phyloP scores from a whole-genome alignment of 1,139 yeast genomes.

The Kodamaea sp. region DNA sequence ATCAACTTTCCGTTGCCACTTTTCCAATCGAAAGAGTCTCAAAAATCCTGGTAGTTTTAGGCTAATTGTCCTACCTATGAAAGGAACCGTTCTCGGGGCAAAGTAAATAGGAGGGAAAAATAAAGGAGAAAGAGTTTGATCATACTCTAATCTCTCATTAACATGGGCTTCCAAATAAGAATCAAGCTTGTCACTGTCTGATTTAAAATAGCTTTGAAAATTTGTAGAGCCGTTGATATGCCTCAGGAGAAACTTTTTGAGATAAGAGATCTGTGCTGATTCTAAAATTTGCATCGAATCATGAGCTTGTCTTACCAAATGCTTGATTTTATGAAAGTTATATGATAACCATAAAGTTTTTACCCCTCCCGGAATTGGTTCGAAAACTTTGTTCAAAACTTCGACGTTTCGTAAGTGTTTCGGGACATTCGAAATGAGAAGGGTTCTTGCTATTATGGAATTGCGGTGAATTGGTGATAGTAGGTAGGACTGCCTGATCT shows the following conservation, averaged over 20 bases:
- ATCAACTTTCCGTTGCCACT: conserved; percentile 19
- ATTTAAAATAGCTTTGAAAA: not conserved
- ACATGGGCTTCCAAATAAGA: not conserved
- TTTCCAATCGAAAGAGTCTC: conserved; percentile 26
- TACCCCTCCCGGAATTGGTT: conserved; percentile 47
- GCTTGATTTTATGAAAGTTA: conserved; percentile 38
- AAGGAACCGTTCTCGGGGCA: conserved; percentile 22
- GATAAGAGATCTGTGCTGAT: conserved; percentile 21
- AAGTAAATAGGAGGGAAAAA: conserved; percentile 40
- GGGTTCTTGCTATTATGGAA: conserved; percentile 34
- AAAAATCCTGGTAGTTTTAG: conserved; percentile 33
- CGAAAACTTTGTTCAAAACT: conserved; percentile 27
- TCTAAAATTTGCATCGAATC: conserved; percentile 45
- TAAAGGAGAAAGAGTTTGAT: conserved; percentile 10
- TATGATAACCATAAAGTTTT: conserved; percentile 53
- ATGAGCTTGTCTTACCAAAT: conserved; percentile 30
- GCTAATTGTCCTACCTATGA: conserved; percentile 27
- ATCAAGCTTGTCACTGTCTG: conserved; percentile 7
- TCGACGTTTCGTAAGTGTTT: conserved; percentile 27
- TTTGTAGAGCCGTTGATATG: not conserved
- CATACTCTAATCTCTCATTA: not conserved
- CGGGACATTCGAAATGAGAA: conserved; percentile 56
- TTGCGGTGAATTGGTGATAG: conserved; percentile 25
- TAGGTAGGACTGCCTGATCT: conserved; percentile 43
- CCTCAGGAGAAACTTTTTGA: conserved; percentile 14